Evolutionary conservation across 345 rosid genomes (phyloP).

Genomic region (Syzygium oleosum): DNA sequence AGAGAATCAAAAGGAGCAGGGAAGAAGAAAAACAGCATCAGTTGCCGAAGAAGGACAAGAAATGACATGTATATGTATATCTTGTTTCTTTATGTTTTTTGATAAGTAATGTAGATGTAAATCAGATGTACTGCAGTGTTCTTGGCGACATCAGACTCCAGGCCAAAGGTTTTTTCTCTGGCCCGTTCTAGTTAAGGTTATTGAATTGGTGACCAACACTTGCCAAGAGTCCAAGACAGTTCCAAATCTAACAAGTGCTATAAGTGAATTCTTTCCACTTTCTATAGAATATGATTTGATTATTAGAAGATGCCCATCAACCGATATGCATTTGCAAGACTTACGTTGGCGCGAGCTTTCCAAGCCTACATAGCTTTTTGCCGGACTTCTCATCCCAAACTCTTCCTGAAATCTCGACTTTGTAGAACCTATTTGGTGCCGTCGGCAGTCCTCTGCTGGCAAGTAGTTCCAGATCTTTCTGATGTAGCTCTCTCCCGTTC

Average conservation of each 20-base stretch:
- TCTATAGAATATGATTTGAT: background rate
- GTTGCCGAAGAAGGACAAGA: background rate
- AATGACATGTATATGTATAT: background rate
- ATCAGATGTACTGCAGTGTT: background rate
- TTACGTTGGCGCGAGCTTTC: slow-evolving; percentile 96
- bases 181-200: background rate
- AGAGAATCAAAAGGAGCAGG: background rate
- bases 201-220: background rate
- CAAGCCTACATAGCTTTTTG: slow-evolving; percentile 77
- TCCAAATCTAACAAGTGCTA: background rate
- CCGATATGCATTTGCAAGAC: slow-evolving; percentile 8
- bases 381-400: slow-evolving; percentile 80
- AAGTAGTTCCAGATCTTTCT: slow-evolving; percentile 70
- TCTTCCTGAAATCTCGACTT: slow-evolving; percentile 71
- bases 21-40: background rate
- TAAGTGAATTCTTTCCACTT: background rate
- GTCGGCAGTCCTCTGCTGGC: slow-evolving; percentile 66
- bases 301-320: background rate
- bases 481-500: slow-evolving; percentile 89
- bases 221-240: background rate
- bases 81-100: background rate
- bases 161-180: background rate
- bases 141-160: background rate
- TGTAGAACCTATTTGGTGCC: slow-evolving; percentile 54
- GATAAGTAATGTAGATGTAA: background rate